Evolutionary conservation across 345 rosid species (phyloP).

Genomic region (Theobroma cacao): DNA sequence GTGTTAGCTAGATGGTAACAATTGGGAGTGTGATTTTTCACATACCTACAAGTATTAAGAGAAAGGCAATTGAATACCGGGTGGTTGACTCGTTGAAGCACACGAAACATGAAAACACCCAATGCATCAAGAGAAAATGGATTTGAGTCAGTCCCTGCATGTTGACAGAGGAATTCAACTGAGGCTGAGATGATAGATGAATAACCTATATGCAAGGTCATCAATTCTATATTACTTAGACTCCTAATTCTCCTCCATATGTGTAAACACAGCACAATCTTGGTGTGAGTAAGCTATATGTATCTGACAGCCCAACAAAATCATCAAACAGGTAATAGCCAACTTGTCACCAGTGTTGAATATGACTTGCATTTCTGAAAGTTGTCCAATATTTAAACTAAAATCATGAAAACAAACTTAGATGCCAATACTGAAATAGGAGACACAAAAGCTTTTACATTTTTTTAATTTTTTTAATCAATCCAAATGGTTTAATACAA

Average conservation of each 20-base stretch:
- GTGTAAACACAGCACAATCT: background rate
- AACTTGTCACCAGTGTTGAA: background rate
- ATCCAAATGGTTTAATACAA: background rate
- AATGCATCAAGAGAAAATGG: constrained; percentile 93
- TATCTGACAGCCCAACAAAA: background rate
- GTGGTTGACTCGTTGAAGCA: constrained; percentile 84
- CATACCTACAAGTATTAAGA: background rate
- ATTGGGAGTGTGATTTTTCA: constrained; percentile 10
- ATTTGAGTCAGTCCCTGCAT: constrained; percentile 78
- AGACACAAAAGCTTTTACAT: background rate
- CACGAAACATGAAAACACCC: constrained; percentile 86
- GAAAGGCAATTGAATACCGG: constrained; percentile 51
- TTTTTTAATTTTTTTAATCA: background rate
- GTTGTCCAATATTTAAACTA: background rate
- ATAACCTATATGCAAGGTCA: background rate
- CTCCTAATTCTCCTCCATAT: background rate
- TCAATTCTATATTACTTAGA: background rate
- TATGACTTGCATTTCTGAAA: background rate
- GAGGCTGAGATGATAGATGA: background rate
- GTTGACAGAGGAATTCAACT: constrained; percentile 3
- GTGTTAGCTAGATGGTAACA: constrained; percentile 18
- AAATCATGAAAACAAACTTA: background rate
- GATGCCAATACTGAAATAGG: background rate
- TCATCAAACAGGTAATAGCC: background rate
- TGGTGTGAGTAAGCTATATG: background rate